Evolutionary conservation across 2,329 filamentous ascomycete genomes (phyloP).

Genomic region (Ophiobolus disseminans): DNA sequence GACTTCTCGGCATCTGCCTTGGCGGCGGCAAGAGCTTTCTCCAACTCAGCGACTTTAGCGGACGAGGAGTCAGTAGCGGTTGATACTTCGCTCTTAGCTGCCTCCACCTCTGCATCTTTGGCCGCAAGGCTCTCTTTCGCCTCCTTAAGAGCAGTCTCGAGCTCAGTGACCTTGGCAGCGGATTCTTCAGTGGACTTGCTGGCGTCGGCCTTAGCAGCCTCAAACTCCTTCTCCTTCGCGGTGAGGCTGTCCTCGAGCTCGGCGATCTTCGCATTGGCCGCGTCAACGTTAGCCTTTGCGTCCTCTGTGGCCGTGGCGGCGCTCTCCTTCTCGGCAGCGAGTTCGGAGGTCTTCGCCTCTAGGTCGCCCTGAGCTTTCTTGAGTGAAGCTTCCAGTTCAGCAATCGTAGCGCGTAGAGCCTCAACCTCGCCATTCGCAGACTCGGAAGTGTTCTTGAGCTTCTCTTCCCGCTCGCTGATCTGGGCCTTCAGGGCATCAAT

Average conservation of each 20-base stretch:
- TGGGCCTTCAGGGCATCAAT: slow-evolving; percentile 31
- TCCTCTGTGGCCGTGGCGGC: slow-evolving; percentile 33
- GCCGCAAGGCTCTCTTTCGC: slow-evolving; percentile 29
- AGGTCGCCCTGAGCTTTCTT: slow-evolving; percentile 35
- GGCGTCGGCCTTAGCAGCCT: slow-evolving; percentile 21
- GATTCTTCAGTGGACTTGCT: slow-evolving; percentile 27
- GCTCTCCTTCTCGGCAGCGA: slow-evolving; percentile 30
- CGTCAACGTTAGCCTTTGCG: slow-evolving; percentile 30
- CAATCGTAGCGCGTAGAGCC: slow-evolving; percentile 32
- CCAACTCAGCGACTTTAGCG: slow-evolving; percentile 25
- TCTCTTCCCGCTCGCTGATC: slow-evolving; percentile 31
- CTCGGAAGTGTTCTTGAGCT: slow-evolving; percentile 30
- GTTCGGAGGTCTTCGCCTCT: slow-evolving; percentile 26
- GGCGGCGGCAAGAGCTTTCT: slow-evolving; percentile 19
- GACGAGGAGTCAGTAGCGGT: slow-evolving; percentile 21
- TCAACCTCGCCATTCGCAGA: slow-evolving; percentile 35
- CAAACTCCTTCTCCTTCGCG: slow-evolving; percentile 31
- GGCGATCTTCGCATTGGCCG: slow-evolving; percentile 31
- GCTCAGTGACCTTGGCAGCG: slow-evolving; percentile 27
- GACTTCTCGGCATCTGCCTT: slow-evolving; percentile 18
- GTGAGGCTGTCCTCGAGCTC: slow-evolving; percentile 36
- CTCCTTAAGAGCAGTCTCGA: slow-evolving; percentile 31
- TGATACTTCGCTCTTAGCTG: slow-evolving; percentile 27
- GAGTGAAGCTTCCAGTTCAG: slow-evolving; percentile 35
- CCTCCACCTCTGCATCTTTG: slow-evolving; percentile 30